Evolutionary conservation across 1,284 basidiomycete genomes (phyloP).

Genomic region (Hortiboletus rubellus): DNA sequence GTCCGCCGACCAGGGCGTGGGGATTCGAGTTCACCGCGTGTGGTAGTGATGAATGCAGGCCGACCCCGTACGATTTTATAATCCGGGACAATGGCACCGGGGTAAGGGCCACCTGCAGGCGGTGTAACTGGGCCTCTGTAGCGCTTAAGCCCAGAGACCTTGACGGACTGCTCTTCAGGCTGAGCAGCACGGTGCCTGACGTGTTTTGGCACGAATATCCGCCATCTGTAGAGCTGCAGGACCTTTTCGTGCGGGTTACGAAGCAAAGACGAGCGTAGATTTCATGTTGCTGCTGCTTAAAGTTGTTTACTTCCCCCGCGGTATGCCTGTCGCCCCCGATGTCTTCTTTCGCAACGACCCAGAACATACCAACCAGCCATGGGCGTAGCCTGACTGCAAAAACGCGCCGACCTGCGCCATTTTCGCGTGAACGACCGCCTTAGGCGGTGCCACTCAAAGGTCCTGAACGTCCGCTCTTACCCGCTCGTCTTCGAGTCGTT

Average conservation of each 20-base stretch:
- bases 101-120: not conserved
- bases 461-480: no score
- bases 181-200: not conserved
- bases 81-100: not conserved
- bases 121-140: not conserved
- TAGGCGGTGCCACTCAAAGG: no score
- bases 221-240: not conserved
- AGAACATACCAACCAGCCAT: no score
- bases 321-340: no score
- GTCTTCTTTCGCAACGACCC: no score
- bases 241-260: not conserved
- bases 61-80: not conserved
- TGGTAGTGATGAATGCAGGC: not conserved
- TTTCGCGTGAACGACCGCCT: no score
- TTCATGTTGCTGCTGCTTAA: no score
- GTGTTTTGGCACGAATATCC: slow-evolving; percentile 10
- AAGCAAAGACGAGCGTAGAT: no score
- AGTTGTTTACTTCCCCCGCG: no score
- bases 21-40: slow-evolving; percentile 1
- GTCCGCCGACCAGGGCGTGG: not conserved
- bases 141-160: not conserved
- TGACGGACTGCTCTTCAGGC: not conserved
- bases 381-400: no score
- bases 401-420: no score
- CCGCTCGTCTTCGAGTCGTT: no score